These are phyloP conservation scores for Catharanthus roseus DNA, from an alignment of 257 asterid genomes.

Conservation along the genomic window DNA sequence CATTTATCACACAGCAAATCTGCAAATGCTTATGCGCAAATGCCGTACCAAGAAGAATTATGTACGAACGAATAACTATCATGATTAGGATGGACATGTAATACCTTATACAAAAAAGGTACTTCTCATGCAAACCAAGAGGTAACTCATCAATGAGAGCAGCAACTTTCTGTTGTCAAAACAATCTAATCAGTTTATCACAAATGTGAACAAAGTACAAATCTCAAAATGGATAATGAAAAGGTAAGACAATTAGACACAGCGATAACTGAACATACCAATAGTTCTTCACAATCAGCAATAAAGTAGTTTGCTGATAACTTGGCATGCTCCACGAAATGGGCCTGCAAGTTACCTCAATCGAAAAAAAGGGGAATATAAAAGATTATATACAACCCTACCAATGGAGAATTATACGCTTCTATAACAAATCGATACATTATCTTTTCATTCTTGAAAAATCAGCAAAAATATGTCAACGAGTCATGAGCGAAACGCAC, in stretches of 20 bases:
- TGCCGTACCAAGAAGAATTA: conserved; percentile 2
- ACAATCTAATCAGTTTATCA: conserved; percentile 12
- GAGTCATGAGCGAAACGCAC: background rate
- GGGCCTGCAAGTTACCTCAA: conserved; percentile 44
- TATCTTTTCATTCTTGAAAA: background rate
- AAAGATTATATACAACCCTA: background rate
- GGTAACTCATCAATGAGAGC: conserved; percentile 83
- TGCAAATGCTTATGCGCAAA: background rate
- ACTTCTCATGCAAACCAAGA: conserved; percentile 68
- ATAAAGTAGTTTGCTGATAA: conserved; percentile 76
- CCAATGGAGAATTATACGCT: background rate
- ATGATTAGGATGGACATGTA: conserved; percentile 9
- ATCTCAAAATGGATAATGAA: background rate
- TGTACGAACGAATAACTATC: conserved; percentile 1
- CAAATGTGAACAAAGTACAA: conserved; percentile 3
- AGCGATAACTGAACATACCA: conserved; percentile 47
- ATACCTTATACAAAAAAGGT: conserved; percentile 79
- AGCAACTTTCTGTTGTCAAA: conserved; percentile 70
- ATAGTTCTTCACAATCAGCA: conserved; percentile 55
- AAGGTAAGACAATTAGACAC: background rate
- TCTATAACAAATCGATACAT: background rate
- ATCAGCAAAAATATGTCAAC: background rate
- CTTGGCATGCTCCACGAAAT: conserved; percentile 78
- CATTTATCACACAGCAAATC: background rate
- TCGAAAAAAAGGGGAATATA: background rate